Evolutionary conservation across 352 stramenopile species (phyloP).

Genomic region (Elongisporangium undulatum): DNA sequence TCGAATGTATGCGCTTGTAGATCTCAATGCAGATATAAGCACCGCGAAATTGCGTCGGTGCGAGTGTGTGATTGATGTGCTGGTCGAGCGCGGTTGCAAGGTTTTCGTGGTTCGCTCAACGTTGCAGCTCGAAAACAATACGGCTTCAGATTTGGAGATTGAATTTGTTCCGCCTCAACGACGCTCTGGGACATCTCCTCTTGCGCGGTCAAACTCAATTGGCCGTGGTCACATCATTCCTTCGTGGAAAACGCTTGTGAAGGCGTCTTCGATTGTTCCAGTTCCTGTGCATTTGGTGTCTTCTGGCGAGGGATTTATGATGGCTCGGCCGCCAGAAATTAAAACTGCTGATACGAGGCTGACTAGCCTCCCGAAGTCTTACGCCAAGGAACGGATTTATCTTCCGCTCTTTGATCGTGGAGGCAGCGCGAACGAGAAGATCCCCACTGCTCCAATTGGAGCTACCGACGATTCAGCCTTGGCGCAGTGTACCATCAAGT

Average conservation of each 20-base stretch:
- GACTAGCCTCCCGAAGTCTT: constrained; percentile 45
- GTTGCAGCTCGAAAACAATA: constrained; percentile 80
- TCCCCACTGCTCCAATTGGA: not conserved
- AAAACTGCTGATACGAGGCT: constrained; percentile 17
- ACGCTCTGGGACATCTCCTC: constrained; percentile 23
- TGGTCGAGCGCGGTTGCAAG: constrained; percentile 84
- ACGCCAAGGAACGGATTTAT: constrained; percentile 70
- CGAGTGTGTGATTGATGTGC: constrained; percentile 83
- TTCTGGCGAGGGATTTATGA: constrained; percentile 63
- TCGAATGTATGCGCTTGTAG: constrained; percentile 74
- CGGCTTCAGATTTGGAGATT: constrained; percentile 76
- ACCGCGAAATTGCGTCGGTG: constrained; percentile 58
- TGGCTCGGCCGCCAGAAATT: constrained; percentile 65
- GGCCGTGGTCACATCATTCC: constrained; percentile 36
- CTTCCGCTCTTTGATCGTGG: constrained; percentile 64
- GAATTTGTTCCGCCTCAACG: constrained; percentile 67
- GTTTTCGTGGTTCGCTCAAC: constrained; percentile 84
- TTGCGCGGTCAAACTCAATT: constrained; percentile 20
- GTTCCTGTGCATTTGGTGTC: constrained; percentile 75
- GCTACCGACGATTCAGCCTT: constrained; percentile 28
- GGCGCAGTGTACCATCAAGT: constrained; percentile 60
- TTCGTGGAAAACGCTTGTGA: constrained; percentile 66
- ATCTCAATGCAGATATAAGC: constrained; percentile 44
- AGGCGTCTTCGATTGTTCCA: constrained; percentile 51
- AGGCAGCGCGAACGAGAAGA: constrained; percentile 4